Conservation (phyloP, 1,139 yeast genomes). For the Lodderomyces parapsilosis region DNA sequence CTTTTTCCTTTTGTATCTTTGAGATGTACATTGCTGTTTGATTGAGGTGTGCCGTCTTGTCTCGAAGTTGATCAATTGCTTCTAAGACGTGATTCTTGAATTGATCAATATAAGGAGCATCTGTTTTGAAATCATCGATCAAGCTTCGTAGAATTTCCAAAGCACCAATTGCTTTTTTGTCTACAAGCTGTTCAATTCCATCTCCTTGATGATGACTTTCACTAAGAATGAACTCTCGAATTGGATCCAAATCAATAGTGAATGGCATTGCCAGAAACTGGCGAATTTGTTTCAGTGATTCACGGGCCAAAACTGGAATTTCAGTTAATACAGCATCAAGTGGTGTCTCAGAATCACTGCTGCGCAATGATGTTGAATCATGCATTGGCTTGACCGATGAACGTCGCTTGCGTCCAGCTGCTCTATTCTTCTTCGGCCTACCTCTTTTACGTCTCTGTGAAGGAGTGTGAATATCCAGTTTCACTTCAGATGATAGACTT, state of each 20-base stretch:
- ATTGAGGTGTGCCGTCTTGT: conserved; percentile 41
- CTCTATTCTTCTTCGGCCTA: conserved; percentile 1
- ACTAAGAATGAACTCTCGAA: not conserved
- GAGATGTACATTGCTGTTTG: conserved; percentile 37
- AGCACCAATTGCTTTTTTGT: conserved; percentile 6
- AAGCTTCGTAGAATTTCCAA: conserved; percentile 39
- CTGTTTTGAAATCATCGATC: conserved; percentile 28
- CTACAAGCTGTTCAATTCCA: not conserved
- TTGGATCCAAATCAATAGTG: not conserved
- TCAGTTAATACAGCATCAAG: too few relatives aligned
- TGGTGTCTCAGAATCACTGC: not conserved
- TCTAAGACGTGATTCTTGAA: conserved; percentile 31
- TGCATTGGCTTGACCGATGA: not conserved
- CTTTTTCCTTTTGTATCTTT: conserved; percentile 39
- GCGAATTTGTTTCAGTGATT: not conserved
- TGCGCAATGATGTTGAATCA: not conserved
- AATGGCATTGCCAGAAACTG: not conserved
- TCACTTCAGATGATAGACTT: not conserved
- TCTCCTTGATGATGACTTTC: not conserved
- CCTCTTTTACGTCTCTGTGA: conserved; percentile 1
- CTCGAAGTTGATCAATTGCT: conserved; percentile 32
- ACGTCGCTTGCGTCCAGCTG: conserved; percentile 1
- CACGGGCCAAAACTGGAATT: too few relatives aligned
- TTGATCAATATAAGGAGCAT: conserved; percentile 3
- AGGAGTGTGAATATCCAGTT: not conserved